Evolutionary conservation across 208 protist genomes (phyloP).

Genomic region (Leishmania amazonensis): DNA sequence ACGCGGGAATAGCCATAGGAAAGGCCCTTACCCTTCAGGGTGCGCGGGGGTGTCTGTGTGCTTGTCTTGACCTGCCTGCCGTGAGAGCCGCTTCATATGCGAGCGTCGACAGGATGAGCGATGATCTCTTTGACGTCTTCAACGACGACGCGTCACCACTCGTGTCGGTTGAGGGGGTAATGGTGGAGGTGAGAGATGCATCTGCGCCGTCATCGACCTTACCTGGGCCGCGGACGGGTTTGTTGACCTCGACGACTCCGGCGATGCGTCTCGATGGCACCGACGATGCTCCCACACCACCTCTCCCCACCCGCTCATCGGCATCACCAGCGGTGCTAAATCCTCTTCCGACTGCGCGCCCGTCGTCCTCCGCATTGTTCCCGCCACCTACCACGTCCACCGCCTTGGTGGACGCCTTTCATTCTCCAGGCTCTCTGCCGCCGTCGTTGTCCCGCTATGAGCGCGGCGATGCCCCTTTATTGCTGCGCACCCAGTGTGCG

Average conservation of each 20-base stretch:
- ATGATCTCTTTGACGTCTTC: conserved; percentile 69
- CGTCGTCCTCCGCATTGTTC: neutral
- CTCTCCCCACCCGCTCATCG: neutral
- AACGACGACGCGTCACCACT: conserved; percentile 11
- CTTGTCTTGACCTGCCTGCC: neutral
- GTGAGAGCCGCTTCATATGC: neutral
- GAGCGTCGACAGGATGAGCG: conserved; percentile 26
- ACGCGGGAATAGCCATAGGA: neutral
- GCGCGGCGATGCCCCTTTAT: neutral
- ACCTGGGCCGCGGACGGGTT: neutral
- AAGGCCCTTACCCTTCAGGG: neutral
- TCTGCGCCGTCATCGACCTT: neutral
- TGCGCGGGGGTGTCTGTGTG: neutral
- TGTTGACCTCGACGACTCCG: too few species aligned
- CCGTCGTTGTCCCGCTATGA: neutral
- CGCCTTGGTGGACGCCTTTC: too few species aligned
- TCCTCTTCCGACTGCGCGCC: neutral
- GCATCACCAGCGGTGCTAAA: too few species aligned
- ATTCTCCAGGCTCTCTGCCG: neutral
- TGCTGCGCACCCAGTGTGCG: neutral
- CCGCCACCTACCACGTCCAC: neutral
- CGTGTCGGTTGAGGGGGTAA: too few species aligned
- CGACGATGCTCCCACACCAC: neutral
- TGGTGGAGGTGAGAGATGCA: neutral
- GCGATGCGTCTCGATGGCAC: neutral